Conservation (phyloP, 169 alveolate genomes). For the Eimeria brunetti region DNA sequence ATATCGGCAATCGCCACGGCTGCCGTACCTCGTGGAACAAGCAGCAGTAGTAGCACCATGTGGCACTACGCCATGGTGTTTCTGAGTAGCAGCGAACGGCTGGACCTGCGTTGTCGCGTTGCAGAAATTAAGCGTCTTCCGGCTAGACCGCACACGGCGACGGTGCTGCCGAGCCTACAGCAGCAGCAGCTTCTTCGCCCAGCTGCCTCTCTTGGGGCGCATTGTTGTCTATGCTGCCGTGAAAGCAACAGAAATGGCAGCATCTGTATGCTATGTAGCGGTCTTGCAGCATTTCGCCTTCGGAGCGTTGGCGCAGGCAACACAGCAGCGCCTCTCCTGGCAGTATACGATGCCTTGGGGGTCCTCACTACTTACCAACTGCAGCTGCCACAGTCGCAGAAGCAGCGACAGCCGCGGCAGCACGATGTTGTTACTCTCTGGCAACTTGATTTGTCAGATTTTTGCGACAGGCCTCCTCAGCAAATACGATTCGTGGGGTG, state of each 20-base stretch:
- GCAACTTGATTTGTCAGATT: slow-evolving; percentile 44
- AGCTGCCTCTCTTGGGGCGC: slow-evolving; percentile 17
- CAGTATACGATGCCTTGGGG: slow-evolving; percentile 59
- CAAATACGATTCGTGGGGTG: slow-evolving; percentile 54
- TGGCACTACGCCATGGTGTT: slow-evolving; percentile 62
- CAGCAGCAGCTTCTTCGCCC: slow-evolving; percentile 35
- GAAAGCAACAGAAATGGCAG: slow-evolving; percentile 24
- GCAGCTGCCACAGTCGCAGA: slow-evolving; percentile 30
- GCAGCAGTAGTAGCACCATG: slow-evolving; percentile 16
- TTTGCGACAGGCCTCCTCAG: slow-evolving; percentile 61
- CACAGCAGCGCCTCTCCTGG: slow-evolving; percentile 39
- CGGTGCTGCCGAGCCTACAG: slow-evolving; percentile 44
- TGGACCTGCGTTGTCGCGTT: slow-evolving; percentile 57
- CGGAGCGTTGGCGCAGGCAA: slow-evolving; percentile 27
- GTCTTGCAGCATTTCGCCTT: slow-evolving; percentile 7
- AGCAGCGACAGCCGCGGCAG: slow-evolving; percentile 19
- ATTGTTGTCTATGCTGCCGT: slow-evolving; percentile 20
- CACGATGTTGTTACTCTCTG: slow-evolving; percentile 43
- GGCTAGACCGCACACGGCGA: slow-evolving; percentile 54
- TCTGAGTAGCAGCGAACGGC: slow-evolving; percentile 47
- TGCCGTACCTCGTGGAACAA: not conserved
- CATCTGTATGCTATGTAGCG: slow-evolving; percentile 34
- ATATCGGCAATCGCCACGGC: not conserved
- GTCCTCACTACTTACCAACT: slow-evolving; percentile 62
- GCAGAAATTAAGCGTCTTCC: slow-evolving; percentile 70